Percentiles rank a stretch among this genome's conserved stretches.
Evolutionary conservation across 805 yeast species (phyloP).

Genomic region (Yamadazyma insecticola): DNA sequence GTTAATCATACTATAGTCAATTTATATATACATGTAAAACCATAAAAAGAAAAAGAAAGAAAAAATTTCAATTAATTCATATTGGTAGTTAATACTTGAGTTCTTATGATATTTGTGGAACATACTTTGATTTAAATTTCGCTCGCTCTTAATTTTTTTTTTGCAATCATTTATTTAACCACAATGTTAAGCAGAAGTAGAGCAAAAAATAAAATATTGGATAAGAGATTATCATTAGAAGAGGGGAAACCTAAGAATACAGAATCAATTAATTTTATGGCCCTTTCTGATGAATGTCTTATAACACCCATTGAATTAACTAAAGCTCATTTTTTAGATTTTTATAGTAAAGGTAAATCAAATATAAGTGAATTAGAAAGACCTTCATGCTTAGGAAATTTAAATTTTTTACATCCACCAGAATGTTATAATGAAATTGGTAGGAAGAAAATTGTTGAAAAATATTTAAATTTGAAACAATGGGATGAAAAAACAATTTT

Average conservation of each 20-base stretch:
- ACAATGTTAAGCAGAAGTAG: too few species aligned
- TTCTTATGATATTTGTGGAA: too few species aligned
- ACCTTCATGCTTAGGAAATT: constrained; percentile 47
- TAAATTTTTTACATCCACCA: constrained; percentile 57
- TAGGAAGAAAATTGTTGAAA: constrained; percentile 41
- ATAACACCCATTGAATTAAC: constrained; percentile 28
- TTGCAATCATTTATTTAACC: too few species aligned
- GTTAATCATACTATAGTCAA: too few species aligned
- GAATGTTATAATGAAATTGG: constrained; percentile 46
- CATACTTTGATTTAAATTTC: too few species aligned
- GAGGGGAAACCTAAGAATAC: neutral
- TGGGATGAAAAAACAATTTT: constrained; percentile 45
- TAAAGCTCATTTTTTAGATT: constrained; percentile 50
- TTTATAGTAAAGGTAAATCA: constrained; percentile 51
- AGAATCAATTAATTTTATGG: constrained; percentile 11
- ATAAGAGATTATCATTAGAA: neutral
- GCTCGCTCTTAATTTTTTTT: too few species aligned
- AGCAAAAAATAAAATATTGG: too few species aligned
- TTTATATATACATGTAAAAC: too few species aligned
- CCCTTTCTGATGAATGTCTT: constrained; percentile 15
- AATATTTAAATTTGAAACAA: constrained; percentile 35
- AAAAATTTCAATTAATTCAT: too few species aligned
- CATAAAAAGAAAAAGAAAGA: too few species aligned
- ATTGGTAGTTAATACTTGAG: too few species aligned
- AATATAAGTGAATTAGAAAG: constrained; percentile 50